Base-by-base conservation (phyloP, 768 basidiomycete genomes). In the Russula vinacea region DNA sequence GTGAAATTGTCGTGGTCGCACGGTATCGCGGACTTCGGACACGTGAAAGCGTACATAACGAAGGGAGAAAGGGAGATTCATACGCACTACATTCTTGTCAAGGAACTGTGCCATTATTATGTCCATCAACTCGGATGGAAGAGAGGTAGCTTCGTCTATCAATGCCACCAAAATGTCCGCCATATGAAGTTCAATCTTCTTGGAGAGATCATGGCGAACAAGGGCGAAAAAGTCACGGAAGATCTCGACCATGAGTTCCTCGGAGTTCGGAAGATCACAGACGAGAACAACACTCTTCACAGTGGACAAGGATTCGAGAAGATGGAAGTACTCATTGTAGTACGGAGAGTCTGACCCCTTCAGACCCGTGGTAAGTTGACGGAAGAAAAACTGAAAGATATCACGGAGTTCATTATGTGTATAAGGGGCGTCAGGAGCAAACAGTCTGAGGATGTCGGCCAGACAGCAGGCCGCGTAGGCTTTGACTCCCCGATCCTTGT, bases 361-460 rank as follows among this genome's bases (percentile, higher is more conserved):
- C 71, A 94, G 84, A 1, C 87, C 88, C 1, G 79, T 80, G 2
- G 81, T 78, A 62, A 99, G 86, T 74, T 97, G 96, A 40, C 85
- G 80, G 73, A 94, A 87, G 82, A 98, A 92, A 81, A 99, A 98
- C 70, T 94, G 86, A 76, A 99, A 99, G 73, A 98, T 95, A 75
- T 97, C 94, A 79, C 91, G 82, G 40, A 98, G 84, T 74, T 98
- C 92, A 54, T 81, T 76, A 56, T 88, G 86, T 16, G 88, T 95
- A 73, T 96, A 98, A 14, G 97, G 97, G 26, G 97, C 95, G 74
- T 98, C 94, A 1, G 97, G 97, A 1, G 97, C 97, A 74, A 93
- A 98, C 44, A 98, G 83, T 49, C 94, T 78, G 64, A 99, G 85
- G 59, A 98, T 81, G 74, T 99, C 95, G 1, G 94, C 94, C 42